These are phyloP conservation scores for Eucalyptus sp. DNA, from an alignment of 345 rosid species.

Conservation along the genomic window DNA sequence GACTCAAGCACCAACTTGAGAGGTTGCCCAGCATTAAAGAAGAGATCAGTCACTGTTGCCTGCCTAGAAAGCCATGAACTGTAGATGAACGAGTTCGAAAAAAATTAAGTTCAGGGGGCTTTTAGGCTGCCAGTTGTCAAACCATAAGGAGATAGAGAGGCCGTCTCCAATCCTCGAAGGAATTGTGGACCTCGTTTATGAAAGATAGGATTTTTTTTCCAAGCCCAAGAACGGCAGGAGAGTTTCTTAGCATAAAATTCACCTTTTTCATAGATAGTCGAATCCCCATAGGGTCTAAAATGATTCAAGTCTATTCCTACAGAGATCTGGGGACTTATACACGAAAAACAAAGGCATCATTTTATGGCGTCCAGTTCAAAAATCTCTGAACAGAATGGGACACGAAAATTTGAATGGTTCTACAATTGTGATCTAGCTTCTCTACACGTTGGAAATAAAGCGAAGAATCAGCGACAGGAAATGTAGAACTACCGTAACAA, in stretches of 20 bases:
- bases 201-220: too few species aligned
- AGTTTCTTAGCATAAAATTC: background rate
- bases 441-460: background rate
- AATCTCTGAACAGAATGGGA: background rate
- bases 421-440: background rate
- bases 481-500: background rate
- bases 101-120: too few species aligned
- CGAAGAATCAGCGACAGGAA: background rate
- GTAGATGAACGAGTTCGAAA: too few species aligned
- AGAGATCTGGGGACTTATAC: background rate
- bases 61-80: too few species aligned
- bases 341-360: background rate
- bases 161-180: too few species aligned
- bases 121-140: too few species aligned
- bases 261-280: background rate
- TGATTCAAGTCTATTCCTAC: background rate
- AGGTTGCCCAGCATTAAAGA: too few species aligned
- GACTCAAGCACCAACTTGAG: too few species aligned
- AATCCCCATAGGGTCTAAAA: background rate
- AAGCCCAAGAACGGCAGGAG: too few species aligned
- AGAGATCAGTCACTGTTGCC: too few species aligned
- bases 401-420: background rate
- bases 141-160: too few species aligned
- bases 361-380: background rate
- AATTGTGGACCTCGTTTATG: too few species aligned